Base-by-base conservation (phyloP, 78 protist genomes). In the Pelomyxa schiedti region DNA sequence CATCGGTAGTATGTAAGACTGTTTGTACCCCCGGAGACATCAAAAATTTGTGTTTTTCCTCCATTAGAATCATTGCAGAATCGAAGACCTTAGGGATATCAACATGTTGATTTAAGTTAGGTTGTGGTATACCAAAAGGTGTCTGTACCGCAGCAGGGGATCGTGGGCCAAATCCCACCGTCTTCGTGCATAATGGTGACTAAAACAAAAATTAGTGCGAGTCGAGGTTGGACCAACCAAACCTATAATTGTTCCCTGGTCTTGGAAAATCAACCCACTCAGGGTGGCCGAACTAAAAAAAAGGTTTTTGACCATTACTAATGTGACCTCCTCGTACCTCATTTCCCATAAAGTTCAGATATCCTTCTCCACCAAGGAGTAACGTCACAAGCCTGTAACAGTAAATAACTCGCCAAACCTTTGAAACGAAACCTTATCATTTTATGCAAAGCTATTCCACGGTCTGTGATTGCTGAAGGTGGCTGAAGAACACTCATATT, bases 261-360 rank as follows among this genome's bases (percentile, higher is more conserved):
- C 95, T 73, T 39, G 99, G 99, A 63, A 97, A 93, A 72, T 97
- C 99, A 2, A 96, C 88, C 99, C 99, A 96, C 78, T 96, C 98
- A 30, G 99, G 99, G 75, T 96, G 99, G 24, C 99, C 99, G 63
- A 92, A 96, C 81, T n/a, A n/a, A n/a, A n/a, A n/a, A n/a, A n/a
- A n/a, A n/a, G n/a, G n/a, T n/a, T n/a, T n/a, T n/a, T n/a, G n/a
- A n/a, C n/a, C n/a, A n/a, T n/a, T n/a, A n/a, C n/a, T n/a, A n/a
- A n/a, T n/a, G n/a, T n/a, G n/a, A n/a, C n/a, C n/a, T n/a, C n/a
- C n/a, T n/a, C n/a, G n/a, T n/a, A n/a, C n/a, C n/a, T 96, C 99
- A 71, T 95, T 95, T 58, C 99, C 99, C 87, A 93, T 91, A 69
- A 96, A 96, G 64, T 68, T 90, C 40, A 96, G 90, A 71, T 93